Base-by-base conservation (phyloP, 2,329 filamentous ascomycete species). In the Sarocladium oryzae region DNA sequence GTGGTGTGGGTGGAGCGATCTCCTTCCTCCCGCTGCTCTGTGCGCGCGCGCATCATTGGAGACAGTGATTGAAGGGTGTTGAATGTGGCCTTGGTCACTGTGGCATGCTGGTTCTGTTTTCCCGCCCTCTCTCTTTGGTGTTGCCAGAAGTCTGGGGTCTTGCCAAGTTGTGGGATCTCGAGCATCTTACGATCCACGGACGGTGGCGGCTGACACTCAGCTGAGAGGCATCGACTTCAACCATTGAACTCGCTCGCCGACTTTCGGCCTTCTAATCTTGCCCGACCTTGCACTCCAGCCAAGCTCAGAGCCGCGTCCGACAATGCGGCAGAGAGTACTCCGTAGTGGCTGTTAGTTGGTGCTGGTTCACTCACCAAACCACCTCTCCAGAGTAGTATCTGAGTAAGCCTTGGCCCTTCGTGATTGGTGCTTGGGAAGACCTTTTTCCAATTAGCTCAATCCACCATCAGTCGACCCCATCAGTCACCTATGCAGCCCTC, bases 141-240 rank as follows among this genome's bases (percentile, higher is more conserved):
- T n/a, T n/a, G n/a, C n/a, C n/a, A n/a, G n/a, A n/a, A n/a, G n/a
- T n/a, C n/a, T n/a, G n/a, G n/a, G n/a, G n/a, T n/a, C n/a, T n/a
- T n/a, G n/a, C n/a, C n/a, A n/a, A n/a, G n/a, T n/a, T n/a, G n/a
- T n/a, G n/a, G n/a, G n/a, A n/a, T n/a, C n/a, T n/a, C n/a, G n/a
- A n/a, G n/a, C n/a, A n/a, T n/a, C n/a, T n/a, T n/a, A n/a, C n/a
- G n/a, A n/a, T n/a, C n/a, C n/a, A n/a, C n/a, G n/a, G n/a, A n/a
- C n/a, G n/a, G 43, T 32, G 28, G 40, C n/a, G 24, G 43, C 43
- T 33, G 43, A 48, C 18, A 6, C 43, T 48, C 43, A 48, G 43
- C 26, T 48, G 26, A 48, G 43, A 48, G 43, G 26, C 43, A 48
- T 33, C 26, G 18, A 33, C 15, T 20, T 48, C 15, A 16, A 20